Base-by-base conservation (phyloP, 345 rosid genomes). In the Boechera divaricarpa region DNA sequence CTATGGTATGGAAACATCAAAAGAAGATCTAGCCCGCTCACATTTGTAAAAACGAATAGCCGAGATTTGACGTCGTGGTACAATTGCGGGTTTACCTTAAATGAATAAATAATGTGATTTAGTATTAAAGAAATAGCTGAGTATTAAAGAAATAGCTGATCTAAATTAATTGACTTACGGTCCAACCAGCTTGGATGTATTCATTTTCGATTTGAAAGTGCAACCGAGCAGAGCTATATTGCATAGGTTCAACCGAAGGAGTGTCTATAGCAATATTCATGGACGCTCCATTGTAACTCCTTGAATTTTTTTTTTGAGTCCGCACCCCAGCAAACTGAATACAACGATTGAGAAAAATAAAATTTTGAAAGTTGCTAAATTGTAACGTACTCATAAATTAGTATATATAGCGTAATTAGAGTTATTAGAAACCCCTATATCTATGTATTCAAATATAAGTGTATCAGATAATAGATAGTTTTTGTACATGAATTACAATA, bases 161-260 rank as follows among this genome's bases (percentile, higher is more conserved):
- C 18, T 24, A 13, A 44, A 38, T 38, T 7, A 53, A 35, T 49
- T 36, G 3, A 67, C 72, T 36, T 52, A 67, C 60, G 5, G 9
- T 53, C 61, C 61, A 53, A 21, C 62, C 72, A 10, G 21, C 72
- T 53, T 39, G 49, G 13, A 53, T 54, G 49, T 4, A 68, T 38
- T 68, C 71, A 67, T 39, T 21, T 26, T 52, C 72, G 4, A 68
- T 38, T 33, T 39, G 62, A 26, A 68, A 13, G 4, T 15, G 13
- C 49, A 67, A 3, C 16, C 70, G 62, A 54, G 28, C 35, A 15
- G 72, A 5, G 51, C 51, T 38, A n/a, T 5, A 7, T 68, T 68
- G 62, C 11, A 24, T 8, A n/a, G 28, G 51, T 26, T 2, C 0
- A 38, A 54, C 51, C 26, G 5, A 8, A 24, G 35, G 49, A 13